Conservation (phyloP, 2,329 filamentous ascomycete genomes). For the Ophiostoma australiae region DNA sequence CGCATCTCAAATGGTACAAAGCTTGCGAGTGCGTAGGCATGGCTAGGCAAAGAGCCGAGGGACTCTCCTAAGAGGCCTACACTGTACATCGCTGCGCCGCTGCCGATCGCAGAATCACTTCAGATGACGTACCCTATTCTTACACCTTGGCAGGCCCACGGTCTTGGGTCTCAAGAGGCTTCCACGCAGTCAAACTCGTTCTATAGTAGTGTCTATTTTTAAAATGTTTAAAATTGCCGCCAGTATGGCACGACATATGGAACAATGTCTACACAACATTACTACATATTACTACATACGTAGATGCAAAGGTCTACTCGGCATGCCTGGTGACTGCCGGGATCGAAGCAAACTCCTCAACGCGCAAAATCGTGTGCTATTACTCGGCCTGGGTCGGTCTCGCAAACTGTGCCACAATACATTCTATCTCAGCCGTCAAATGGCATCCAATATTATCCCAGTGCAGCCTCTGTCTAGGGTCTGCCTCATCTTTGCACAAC, state of each 20-base stretch:
- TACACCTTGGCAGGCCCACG: conserved; percentile 5
- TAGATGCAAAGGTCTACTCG: neutral
- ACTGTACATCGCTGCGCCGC: neutral
- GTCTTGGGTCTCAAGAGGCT: neutral
- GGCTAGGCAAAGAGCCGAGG: neutral
- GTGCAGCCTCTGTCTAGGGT: neutral
- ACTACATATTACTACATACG: no score
- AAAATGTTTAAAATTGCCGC: neutral
- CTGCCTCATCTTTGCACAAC: no score
- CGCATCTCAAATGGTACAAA: no score
- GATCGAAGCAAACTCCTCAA: neutral
- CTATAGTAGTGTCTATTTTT: neutral
- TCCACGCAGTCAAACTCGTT: neutral
- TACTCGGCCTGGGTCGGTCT: neutral
- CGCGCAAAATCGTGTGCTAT: neutral
- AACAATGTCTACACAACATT: neutral
- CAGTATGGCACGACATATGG: neutral
- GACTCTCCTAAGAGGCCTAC: neutral
- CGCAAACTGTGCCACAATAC: neutral
- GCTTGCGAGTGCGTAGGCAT: neutral
- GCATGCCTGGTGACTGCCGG: neutral
- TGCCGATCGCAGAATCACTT: neutral
- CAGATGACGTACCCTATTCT: neutral
- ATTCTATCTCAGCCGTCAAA: neutral
- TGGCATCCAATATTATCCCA: neutral